Evolutionary conservation across 2,329 filamentous ascomycete genomes (phyloP), one percentile per base, ranked within the genome.

Genomic region (Microdochium bolleyi): DNA sequence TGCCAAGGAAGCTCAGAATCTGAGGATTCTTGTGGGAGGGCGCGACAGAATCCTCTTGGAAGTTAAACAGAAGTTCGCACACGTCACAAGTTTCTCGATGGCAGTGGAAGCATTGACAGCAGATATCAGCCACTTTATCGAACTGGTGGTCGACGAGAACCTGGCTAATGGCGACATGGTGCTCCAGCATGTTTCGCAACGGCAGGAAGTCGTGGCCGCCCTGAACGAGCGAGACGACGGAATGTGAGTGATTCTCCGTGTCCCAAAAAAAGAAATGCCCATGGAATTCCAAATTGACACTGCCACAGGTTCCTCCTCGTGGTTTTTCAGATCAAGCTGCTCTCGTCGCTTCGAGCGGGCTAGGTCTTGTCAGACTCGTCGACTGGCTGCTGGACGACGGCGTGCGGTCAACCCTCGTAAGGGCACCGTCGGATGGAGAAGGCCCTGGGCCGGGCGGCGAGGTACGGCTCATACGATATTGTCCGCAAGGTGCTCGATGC

Each of bases 211-310:
- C n/a, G 41, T 8, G 13, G 22, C 41, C 14, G 22, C 16, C n/a
- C 13, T 46, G 7, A 46, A 22, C 8, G 41, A 46, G 16, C 13
- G 63, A 30, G 62, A 66, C 2, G 52, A 66, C 30, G 66, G 65
- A 49, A 70, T 70, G 67, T 70, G 55, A 55, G 64, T 54, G 19
- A 41, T 19, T 41, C 21, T 37, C 48, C 48, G 2, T n/a, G n/a
- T n/a, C n/a, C n/a, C n/a, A n/a, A n/a, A n/a, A n/a, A n/a, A n/a
- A n/a, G n/a, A n/a, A n/a, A n/a, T n/a, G n/a, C n/a, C n/a, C n/a
- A n/a, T n/a, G n/a, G n/a, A n/a, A n/a, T n/a, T n/a, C n/a, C n/a
- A n/a, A n/a, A n/a, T n/a, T n/a, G n/a, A n/a, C n/a, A n/a, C n/a
- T n/a, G n/a, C 7, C 5, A 46, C 22, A 62, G 58, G 58, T 58